Base-by-base conservation (phyloP, 148 eudicot species). In the Spergularia bocconei region DNA sequence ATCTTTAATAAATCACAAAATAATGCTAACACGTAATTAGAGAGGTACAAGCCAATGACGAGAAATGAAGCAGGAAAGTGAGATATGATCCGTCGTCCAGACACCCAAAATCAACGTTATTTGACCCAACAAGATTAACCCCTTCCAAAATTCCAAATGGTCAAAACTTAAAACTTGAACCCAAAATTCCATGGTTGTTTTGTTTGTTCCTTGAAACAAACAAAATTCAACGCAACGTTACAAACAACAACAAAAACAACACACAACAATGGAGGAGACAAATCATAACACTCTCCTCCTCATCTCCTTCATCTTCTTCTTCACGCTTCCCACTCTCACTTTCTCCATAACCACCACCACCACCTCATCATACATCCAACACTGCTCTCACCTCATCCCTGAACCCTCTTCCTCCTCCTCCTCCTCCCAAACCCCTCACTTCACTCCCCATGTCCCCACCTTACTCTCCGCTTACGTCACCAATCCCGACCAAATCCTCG, bases 361-460 rank as follows among this genome's bases (percentile, higher is more conserved):
- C 19, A 38, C 7, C 75, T 64, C 79, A 74, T 76, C 88, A 0
- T 93, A 93, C 83, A 51, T 88, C 50, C 68, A 73, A 25, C 81
- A 82, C 80, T 93, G 98, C 81, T 55, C 75, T 74, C 77, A 77
- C 51, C 52, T 85, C 81, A 83, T 88, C 23, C 78, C 79, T 17
- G 85, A 75, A 13, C 74, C 25, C 25, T 1, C 88, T 73, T 13
- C 84, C 67, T 16, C 83, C 67, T 16, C 52, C 19, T 52, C 52
- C 19, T 52, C 70, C 25, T 62, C 71, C 13, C 60, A 52, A 61
- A 13, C 69, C 69, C 79, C 44, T 17, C 67, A 1, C 63, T 80
- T 61, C 63, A 21, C 69, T 16, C 5, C 67, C 8, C 33, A 56
- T 11, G 4, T 70, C 70, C 69, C 91, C 77, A 68, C 85, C n/a